A percentile compares a stretch with the other conserved stretches of the same genome.
Conservation (phyloP, 148 eudicot species). For the Diospyros kaki region DNA sequence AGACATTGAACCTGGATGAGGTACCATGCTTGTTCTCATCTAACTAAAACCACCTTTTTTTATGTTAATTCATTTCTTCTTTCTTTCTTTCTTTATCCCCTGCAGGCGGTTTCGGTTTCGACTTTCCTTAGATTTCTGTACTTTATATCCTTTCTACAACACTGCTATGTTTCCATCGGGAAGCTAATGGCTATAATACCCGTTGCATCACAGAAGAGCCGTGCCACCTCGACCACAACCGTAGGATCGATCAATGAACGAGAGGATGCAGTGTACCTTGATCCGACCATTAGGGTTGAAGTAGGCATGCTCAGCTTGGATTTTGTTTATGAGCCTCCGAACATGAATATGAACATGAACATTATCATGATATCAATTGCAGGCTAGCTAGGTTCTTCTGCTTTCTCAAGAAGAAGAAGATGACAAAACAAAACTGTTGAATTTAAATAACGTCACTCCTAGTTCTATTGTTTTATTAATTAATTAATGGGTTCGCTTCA, state of each 20-base stretch:
- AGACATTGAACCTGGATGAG: constrained; percentile 20
- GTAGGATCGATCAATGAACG: background rate
- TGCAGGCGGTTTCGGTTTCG: constrained; percentile 7
- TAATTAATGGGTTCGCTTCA: too few species aligned
- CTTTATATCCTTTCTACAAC: too few species aligned
- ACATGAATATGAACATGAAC: too few species aligned
- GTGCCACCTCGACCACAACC: background rate
- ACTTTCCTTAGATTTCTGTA: background rate
- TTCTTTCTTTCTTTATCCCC: constrained; percentile 13
- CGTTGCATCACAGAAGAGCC: background rate
- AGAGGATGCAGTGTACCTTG: background rate
- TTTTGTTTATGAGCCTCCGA: background rate
- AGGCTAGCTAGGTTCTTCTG: background rate
- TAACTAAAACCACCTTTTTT: background rate
- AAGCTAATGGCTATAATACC: too few species aligned
- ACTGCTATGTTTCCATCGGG: too few species aligned
- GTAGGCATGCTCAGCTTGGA: background rate
- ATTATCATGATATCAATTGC: background rate
- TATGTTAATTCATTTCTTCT: background rate
- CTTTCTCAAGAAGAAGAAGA: constrained; percentile 2
- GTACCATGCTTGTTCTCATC: background rate
- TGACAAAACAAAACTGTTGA: background rate
- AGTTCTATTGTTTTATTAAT: too few species aligned
- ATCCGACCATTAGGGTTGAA: constrained; percentile 9
- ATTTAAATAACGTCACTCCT: background rate